Percentiles rank a stretch among this genome's conserved stretches.
phyloP scores from a whole-genome alignment of 768 basidiomycete genomes.

The Suillus bovinus region DNA sequence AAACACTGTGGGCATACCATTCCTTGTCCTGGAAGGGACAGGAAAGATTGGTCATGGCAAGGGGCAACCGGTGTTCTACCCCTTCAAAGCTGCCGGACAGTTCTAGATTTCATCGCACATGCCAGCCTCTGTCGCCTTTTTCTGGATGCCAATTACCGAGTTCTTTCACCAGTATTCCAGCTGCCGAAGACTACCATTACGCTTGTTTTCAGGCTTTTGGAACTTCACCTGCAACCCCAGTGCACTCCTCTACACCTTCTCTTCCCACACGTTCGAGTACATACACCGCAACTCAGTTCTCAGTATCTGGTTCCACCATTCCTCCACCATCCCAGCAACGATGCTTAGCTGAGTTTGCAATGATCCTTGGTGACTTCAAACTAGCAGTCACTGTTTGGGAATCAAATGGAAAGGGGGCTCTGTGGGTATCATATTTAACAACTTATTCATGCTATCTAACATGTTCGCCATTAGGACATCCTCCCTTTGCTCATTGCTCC shows the following conservation, averaged over 20 bases:
- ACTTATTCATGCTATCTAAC: neutral
- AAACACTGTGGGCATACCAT: conserved; percentile 6
- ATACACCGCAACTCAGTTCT: conserved; percentile 37
- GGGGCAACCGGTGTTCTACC: too few relatives aligned
- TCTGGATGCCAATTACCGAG: too few relatives aligned
- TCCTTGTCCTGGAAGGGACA: neutral
- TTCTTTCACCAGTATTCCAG: conserved; percentile 55
- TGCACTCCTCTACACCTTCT: conserved; percentile 33
- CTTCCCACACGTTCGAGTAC: conserved; percentile 39
- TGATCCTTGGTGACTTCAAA: conserved; percentile 89
- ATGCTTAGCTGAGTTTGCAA: conserved; percentile 94
- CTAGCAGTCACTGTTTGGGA: conserved; percentile 87
- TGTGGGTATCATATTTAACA: conserved; percentile 45
- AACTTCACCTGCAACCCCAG: conserved; percentile 48
- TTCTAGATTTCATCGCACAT: too few relatives aligned
- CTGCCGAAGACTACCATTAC: conserved; percentile 75
- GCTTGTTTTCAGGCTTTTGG: conserved; percentile 87
- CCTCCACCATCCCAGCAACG: conserved; percentile 68
- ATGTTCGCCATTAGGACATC: conserved; percentile 60
- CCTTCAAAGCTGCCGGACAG: too few relatives aligned
- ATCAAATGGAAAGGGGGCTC: conserved; percentile 81
- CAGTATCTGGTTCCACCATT: neutral
- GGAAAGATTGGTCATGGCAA: too few relatives aligned
- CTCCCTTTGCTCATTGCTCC: conserved; percentile 72
- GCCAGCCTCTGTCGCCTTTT: too few relatives aligned